Base-by-base conservation (phyloP, 139 green algal species). In the Parachlorella kessleri region DNA sequence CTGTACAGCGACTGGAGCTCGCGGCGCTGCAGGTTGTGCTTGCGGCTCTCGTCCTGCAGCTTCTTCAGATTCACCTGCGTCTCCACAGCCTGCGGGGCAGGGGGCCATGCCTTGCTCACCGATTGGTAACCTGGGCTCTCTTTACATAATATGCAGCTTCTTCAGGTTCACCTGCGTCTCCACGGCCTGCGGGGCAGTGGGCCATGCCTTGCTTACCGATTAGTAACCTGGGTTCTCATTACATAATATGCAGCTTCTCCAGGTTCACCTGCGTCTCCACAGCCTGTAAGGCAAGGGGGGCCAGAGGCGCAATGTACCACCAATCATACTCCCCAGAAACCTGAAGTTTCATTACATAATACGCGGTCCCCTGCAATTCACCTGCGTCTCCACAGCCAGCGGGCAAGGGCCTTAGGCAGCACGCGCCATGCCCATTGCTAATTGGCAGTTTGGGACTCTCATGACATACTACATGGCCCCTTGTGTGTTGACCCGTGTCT, bases 191-290 rank as follows among this genome's bases (percentile, higher is more conserved):
- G 26, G 26, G 38, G 36, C 33, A 42, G n/a, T n/a, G n/a, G n/a
- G n/a, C n/a, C n/a, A n/a, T n/a, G n/a, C n/a, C n/a, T n/a, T n/a
- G n/a, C n/a, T n/a, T n/a, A n/a, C n/a, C n/a, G n/a, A n/a, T n/a
- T n/a, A n/a, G n/a, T n/a, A n/a, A n/a, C n/a, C n/a, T n/a, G n/a
- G n/a, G n/a, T n/a, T n/a, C n/a, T n/a, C n/a, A n/a, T n/a, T n/a
- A n/a, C n/a, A n/a, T n/a, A n/a, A n/a, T n/a, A n/a, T 83, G 76
- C 72, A 90, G 70, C 73, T 76, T 68, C 42, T 86, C 67, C 48
- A 90, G 69, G 73, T 86, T 77, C 35, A 88, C 75, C 77, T 90
- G 86, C 3, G 30, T 64, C 75, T 90, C 80, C 24, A 88, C 76
- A 24, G 83, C 83, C 73, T 85, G 66, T 30, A 37, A 30, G 38